A percentile compares a stretch with the other conserved stretches of the same genome.
Evolutionary conservation across 176 grass and related monocot species (phyloP).

Genomic region (Elymus sibiricus): DNA sequence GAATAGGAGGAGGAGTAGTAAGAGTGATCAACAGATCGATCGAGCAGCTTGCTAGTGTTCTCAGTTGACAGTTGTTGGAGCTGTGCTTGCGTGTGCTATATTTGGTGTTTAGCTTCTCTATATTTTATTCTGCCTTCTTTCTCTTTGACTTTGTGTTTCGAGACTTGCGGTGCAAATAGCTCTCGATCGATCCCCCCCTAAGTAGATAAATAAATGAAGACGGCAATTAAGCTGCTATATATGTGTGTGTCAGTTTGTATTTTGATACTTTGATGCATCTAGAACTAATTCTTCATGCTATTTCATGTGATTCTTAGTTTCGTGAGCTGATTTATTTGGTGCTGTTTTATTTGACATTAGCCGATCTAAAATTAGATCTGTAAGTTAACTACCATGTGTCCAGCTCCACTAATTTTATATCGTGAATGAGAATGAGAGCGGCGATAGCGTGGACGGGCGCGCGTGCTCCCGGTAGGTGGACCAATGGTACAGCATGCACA

Average conservation of each 20-base stretch:
- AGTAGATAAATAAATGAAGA: no score
- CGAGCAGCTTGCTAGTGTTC: slow-evolving; percentile 16
- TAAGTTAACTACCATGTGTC: background rate
- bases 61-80: background rate
- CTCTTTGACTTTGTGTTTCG: background rate
- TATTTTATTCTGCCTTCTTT: background rate
- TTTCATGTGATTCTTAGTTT: background rate
- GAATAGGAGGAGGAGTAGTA: no score
- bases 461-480: no score
- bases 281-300: background rate
- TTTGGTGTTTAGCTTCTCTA: background rate
- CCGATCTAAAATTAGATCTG: background rate
- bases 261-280: background rate
- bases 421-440: no score
- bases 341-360: no score
- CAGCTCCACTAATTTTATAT: background rate
- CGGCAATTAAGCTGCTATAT: no score
- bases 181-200: no score
- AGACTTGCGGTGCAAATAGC: no score
- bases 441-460: no score
- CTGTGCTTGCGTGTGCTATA: background rate
- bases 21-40: background rate
- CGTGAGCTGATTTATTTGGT: background rate
- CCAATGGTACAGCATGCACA: no score
- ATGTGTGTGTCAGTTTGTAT: no score